Evolutionary conservation across 2,329 filamentous ascomycete species (phyloP).

Genomic region (Sclerotinia trifoliorum): DNA sequence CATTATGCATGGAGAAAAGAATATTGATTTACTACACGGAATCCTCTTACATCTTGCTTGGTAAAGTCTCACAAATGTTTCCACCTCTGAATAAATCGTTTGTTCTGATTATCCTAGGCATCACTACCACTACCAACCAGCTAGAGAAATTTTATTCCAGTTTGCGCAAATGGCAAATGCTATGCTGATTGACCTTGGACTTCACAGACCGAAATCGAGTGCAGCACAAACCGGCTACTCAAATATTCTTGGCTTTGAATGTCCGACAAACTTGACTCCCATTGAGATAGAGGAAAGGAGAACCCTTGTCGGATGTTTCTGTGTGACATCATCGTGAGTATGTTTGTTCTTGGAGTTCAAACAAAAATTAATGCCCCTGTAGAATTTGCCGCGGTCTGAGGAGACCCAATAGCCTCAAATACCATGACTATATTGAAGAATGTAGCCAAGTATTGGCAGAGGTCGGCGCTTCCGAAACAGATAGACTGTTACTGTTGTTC

Average conservation of each 20-base stretch:
- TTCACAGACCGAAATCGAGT: constrained; percentile 25
- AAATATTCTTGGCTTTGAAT: constrained; percentile 4
- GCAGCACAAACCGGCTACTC: neutral
- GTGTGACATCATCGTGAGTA: constrained; percentile 34
- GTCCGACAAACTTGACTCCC: neutral
- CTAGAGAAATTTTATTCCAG: constrained; percentile 39
- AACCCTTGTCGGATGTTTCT: constrained; percentile 36
- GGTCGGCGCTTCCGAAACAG: constrained; percentile 28
- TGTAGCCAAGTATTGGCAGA: constrained; percentile 32
- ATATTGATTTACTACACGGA: constrained; percentile 56
- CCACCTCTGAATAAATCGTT: neutral
- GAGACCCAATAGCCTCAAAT: constrained; percentile 34
- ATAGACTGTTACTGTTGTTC: constrained; percentile 34
- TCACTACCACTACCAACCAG: constrained; percentile 38
- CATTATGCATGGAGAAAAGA: constrained; percentile 56
- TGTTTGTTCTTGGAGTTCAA: neutral
- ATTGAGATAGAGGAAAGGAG: constrained; percentile 30
- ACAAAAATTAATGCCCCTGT: neutral
- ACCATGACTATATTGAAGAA: constrained; percentile 32
- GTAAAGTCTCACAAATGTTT: constrained; percentile 40
- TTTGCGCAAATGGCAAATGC: constrained; percentile 38
- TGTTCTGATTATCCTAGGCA: constrained; percentile 28
- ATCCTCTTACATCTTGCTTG: constrained; percentile 58
- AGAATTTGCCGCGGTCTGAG: constrained; percentile 35
- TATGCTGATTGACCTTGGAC: constrained; percentile 38